These are phyloP conservation scores for Sodiomyces alkalinus DNA, from an alignment of 2,329 filamentous ascomycete genomes.

Conservation along the genomic window DNA sequence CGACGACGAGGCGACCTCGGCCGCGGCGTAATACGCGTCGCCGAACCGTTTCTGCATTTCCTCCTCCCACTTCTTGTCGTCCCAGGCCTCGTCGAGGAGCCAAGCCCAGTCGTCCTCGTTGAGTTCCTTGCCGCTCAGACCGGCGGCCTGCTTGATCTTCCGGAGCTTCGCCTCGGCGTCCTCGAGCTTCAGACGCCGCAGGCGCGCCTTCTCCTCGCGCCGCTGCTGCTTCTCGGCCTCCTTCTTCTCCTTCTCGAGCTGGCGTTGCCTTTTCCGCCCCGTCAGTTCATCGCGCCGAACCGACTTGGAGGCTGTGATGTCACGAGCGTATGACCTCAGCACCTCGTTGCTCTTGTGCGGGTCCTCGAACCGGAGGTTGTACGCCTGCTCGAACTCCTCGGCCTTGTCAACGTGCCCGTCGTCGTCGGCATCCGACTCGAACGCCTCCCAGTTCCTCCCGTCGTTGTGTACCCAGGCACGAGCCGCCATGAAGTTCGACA, in stretches of 20 bases:
- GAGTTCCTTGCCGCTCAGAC: slow-evolving; percentile 49
- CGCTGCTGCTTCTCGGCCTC: slow-evolving; percentile 64
- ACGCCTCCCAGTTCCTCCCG: slow-evolving; percentile 55
- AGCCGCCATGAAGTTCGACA: slow-evolving; percentile 92
- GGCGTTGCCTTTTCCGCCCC: slow-evolving; percentile 61
- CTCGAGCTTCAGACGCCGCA: slow-evolving; percentile 80
- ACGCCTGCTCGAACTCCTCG: slow-evolving; percentile 81
- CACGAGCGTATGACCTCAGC: slow-evolving; percentile 77
- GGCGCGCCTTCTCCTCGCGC: slow-evolving; percentile 65
- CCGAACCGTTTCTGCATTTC: slow-evolving; percentile 84
- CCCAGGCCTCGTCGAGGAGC: slow-evolving; percentile 77
- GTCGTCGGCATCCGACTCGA: slow-evolving; percentile 76
- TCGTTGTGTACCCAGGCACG: slow-evolving; percentile 66
- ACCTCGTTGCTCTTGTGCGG: slow-evolving; percentile 77
- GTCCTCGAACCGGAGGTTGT: slow-evolving; percentile 93
- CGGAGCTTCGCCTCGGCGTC: slow-evolving; percentile 77
- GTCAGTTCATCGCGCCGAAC: slow-evolving; percentile 74
- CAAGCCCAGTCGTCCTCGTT: slow-evolving; percentile 69
- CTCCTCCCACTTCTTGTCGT: slow-evolving; percentile 76
- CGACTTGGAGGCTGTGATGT: slow-evolving; percentile 65
- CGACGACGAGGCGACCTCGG: slow-evolving; percentile 51
- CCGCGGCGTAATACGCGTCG: slow-evolving; percentile 75
- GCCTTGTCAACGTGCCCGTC: slow-evolving; percentile 52
- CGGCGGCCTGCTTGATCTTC: slow-evolving; percentile 81
- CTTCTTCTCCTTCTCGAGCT: slow-evolving; percentile 61